Base-by-base conservation (phyloP, 192 early-diverging fungal species). In the Diversispora eburnea region DNA sequence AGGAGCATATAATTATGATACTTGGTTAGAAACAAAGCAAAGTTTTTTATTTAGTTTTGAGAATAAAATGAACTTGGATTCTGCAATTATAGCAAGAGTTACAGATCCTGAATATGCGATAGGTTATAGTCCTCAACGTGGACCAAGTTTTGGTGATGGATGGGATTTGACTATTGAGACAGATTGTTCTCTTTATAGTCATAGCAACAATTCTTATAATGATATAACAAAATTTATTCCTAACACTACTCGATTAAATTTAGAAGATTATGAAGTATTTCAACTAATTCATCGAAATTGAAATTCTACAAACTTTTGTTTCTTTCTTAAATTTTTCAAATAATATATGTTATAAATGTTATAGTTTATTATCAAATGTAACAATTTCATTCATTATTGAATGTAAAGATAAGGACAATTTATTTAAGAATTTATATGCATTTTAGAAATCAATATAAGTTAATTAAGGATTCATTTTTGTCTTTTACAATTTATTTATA, bases 1-100 rank as follows among this genome's bases (percentile, higher is more conserved):
- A 63, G 5, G 17, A n/a, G 13, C n/a, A 45, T 15, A 17, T 17
- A 12, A 17, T 20, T 33, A 43, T 19, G 17, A 42, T 63, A 13
- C 4, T 43, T 63, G 61, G 61, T 63, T 17, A 17, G 4, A 25
- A 12, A 63, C 61, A 17, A 42, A 8, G 15, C 39, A 63, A 15
- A 63, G 61, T 63, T 63, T 63, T 63, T 43, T 63, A 63, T 63
- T 63, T 63, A 42, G 39, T 63, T 63, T 63, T 63, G 5, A 33
- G 42, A 42, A 17, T 17, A 45, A 45, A 45, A 4, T 41, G 4
- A 42, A 10, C n/a, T 17, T 8, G n/a, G 41, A 63, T 52, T 52
- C 51, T 12, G 51, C 61, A 42, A 63, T n/a, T 8, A 17, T 63
- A 42, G 61, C 61, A 42, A 63, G 61, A 19, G 25, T 63, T n/a